Evolutionary conservation across 192 early-diverging fungal genomes (phyloP).

Genomic region (Gigaspora rosea): DNA sequence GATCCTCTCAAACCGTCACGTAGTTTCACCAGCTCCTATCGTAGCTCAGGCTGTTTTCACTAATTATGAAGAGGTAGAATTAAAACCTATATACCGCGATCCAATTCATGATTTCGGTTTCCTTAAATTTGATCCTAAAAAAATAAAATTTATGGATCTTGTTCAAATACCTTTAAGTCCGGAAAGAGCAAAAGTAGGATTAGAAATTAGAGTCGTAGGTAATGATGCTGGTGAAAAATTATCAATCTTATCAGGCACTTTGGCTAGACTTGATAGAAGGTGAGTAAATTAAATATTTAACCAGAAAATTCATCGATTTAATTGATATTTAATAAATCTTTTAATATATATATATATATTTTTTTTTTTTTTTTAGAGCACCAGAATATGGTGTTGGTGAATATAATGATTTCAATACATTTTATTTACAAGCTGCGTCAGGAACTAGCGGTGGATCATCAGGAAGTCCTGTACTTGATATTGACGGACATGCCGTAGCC

Average conservation of each 20-base stretch:
- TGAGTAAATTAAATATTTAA: slow-evolving; percentile 21
- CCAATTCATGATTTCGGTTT: slow-evolving; percentile 88
- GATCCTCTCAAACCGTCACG: slow-evolving; percentile 78
- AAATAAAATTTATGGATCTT: slow-evolving; percentile 71
- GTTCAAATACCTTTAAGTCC: slow-evolving; percentile 69
- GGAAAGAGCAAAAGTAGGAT: slow-evolving; percentile 67
- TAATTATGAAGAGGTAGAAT: slow-evolving; percentile 75
- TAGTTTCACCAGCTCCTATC: slow-evolving; percentile 73
- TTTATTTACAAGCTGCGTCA: slow-evolving; percentile 78
- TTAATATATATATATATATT: neutral
- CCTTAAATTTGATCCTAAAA: slow-evolving; percentile 67
- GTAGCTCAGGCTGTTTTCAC: slow-evolving; percentile 73
- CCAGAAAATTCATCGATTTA: neutral
- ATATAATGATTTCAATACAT: slow-evolving; percentile 83
- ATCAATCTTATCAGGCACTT: slow-evolving; percentile 70
- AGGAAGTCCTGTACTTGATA: slow-evolving; percentile 77
- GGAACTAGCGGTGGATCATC: slow-evolving; percentile 76
- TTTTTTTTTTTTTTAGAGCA: slow-evolving; percentile 41
- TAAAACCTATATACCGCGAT: slow-evolving; percentile 75
- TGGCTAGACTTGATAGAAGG: slow-evolving; percentile 72
- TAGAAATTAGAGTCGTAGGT: slow-evolving; percentile 78
- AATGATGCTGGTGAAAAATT: slow-evolving; percentile 83
- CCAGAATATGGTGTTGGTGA: slow-evolving; percentile 69
- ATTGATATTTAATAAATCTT: neutral
- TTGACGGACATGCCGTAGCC: slow-evolving; percentile 74